phyloP scores from a whole-genome alignment of 371 early-diverging fungal species.

The Mortierella sp. region DNA sequence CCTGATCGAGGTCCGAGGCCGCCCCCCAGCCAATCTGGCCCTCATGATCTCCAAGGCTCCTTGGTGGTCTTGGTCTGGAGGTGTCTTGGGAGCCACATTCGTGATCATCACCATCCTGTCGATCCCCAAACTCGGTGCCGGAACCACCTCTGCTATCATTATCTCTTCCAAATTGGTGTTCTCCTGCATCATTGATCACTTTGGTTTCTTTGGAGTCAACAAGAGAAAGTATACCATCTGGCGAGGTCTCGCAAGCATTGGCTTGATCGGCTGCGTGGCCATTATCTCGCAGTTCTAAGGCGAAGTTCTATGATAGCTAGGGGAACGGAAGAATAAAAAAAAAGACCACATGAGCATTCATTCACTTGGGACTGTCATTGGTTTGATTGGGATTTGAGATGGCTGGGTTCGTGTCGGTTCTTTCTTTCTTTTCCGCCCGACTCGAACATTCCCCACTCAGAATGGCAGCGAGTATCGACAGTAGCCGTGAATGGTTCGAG shows the following conservation, averaged over 20 bases:
- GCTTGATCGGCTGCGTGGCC: conserved; percentile 60
- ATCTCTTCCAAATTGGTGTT: conserved; percentile 61
- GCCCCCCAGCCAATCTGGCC: conserved; percentile 38
- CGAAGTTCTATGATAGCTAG: background rate
- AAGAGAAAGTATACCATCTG: conserved; percentile 57
- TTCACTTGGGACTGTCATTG: too few species aligned
- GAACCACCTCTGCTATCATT: conserved; percentile 59
- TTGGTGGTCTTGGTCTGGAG: conserved; percentile 60
- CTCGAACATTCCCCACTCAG: background rate
- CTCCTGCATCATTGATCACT: conserved; percentile 64
- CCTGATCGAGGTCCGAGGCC: conserved; percentile 45
- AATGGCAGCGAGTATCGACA: too few species aligned
- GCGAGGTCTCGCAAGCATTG: conserved; percentile 63
- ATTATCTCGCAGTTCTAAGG: conserved; percentile 57
- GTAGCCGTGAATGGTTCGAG: conserved; percentile 18
- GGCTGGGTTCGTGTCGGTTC: background rate
- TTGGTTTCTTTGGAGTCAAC: conserved; percentile 55
- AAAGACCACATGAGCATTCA: background rate
- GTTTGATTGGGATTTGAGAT: too few species aligned
- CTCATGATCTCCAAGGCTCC: conserved; percentile 33
- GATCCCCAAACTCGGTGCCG: conserved; percentile 61
- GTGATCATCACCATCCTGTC: conserved; percentile 62
- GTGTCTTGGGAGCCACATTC: conserved; percentile 60
- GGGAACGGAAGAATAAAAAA: background rate
- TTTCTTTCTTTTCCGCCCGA: background rate